A percentile compares a stretch with the other conserved stretches of the same genome.
Evolutionary conservation across 257 asterid species (phyloP).

Genomic region (Solanum pinnatisectum): DNA sequence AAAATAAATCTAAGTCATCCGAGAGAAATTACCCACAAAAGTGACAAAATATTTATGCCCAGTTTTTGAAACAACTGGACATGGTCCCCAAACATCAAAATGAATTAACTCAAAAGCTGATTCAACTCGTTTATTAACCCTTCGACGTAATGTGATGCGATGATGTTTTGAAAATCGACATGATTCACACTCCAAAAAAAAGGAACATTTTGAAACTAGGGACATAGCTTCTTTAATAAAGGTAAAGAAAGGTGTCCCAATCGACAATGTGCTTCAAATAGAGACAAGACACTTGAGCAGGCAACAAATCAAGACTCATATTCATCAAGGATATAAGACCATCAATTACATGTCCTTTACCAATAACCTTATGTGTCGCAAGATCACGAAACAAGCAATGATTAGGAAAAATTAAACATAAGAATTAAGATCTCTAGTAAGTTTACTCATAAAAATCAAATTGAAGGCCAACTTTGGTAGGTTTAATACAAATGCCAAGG

Average conservation of each 20-base stretch:
- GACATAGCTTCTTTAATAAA: background rate
- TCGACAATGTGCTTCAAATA: background rate
- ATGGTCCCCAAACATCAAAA: background rate
- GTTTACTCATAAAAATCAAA: background rate
- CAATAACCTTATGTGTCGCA: background rate
- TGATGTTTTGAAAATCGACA: background rate
- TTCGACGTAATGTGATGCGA: background rate
- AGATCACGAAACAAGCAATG: background rate
- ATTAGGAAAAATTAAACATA: background rate
- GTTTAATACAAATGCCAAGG: background rate
- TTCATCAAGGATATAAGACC: background rate
- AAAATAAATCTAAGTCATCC: background rate
- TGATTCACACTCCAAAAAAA: background rate
- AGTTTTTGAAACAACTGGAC: background rate
- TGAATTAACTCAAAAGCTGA: background rate
- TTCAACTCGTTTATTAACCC: background rate
- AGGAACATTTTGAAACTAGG: background rate
- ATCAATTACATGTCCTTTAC: background rate
- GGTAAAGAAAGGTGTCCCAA: background rate
- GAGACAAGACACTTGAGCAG: background rate
- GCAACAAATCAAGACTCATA: background rate
- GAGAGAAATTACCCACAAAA: background rate
- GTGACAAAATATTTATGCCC: background rate
- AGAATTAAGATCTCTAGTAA: background rate
- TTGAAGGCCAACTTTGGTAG: background rate